Evolutionary conservation across 1,139 yeast genomes (phyloP).

Genomic region (Yamadazyma diddensiae): DNA sequence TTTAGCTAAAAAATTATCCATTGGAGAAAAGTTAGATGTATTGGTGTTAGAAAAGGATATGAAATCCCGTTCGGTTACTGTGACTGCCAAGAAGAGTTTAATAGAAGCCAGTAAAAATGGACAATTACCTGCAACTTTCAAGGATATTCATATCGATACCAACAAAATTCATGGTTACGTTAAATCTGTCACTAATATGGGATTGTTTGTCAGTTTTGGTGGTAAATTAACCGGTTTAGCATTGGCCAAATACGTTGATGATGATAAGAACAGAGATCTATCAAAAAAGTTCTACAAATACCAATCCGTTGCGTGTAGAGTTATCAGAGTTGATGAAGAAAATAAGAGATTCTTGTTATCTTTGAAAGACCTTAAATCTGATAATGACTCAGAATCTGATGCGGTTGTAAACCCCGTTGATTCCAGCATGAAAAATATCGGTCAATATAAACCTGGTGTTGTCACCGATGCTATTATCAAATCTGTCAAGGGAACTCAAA

Average conservation of each 20-base stretch:
- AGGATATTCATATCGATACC: constrained; percentile 55
- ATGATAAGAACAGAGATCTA: constrained; percentile 54
- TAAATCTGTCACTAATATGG: constrained; percentile 71
- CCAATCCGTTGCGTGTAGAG: constrained; percentile 68
- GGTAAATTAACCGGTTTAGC: constrained; percentile 81
- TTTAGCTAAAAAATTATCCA: constrained; percentile 50
- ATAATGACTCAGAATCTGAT: constrained; percentile 24
- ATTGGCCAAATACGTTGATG: constrained; percentile 69
- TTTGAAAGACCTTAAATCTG: constrained; percentile 33
- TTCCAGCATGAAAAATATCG: constrained; percentile 37
- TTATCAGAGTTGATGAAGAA: constrained; percentile 63
- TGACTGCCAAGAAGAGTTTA: constrained; percentile 65
- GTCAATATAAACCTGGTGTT: constrained; percentile 60
- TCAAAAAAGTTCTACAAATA: constrained; percentile 53
- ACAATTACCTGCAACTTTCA: constrained; percentile 54
- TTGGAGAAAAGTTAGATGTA: constrained; percentile 61
- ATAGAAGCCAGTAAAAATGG: constrained; percentile 59
- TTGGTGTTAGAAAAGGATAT: constrained; percentile 68
- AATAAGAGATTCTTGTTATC: constrained; percentile 69
- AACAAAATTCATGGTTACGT: constrained; percentile 65
- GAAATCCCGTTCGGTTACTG: constrained; percentile 56
- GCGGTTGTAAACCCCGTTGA: constrained; percentile 60
- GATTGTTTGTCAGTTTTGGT: constrained; percentile 82
- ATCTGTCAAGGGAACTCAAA: constrained; percentile 68
- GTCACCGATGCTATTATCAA: constrained; percentile 59